Conservation (phyloP, 2,329 filamentous ascomycete species). For the Calonectria fujianensis region DNA sequence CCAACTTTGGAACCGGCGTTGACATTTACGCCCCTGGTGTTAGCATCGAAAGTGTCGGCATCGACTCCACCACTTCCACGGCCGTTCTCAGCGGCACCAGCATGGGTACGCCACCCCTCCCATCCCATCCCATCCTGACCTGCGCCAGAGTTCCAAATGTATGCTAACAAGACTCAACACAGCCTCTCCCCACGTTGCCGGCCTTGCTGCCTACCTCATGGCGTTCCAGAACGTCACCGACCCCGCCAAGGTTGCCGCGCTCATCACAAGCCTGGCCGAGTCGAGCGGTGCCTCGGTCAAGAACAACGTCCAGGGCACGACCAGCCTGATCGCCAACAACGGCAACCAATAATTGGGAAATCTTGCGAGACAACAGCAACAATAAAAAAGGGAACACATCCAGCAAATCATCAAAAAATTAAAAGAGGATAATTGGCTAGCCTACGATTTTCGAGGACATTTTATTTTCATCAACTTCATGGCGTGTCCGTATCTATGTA, state of each 20-base stretch:
- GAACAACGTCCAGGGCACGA: constrained; percentile 67
- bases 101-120: constrained; percentile 66
- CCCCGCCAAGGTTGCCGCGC: constrained; percentile 60
- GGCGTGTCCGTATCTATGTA: constrained; percentile 48
- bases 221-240: constrained; percentile 69
- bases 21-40: constrained; percentile 76
- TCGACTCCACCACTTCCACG: constrained; percentile 67
- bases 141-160: neutral
- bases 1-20: constrained; percentile 74
- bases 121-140: neutral
- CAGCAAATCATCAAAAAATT: constrained; percentile 1
- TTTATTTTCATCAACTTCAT: constrained; percentile 43
- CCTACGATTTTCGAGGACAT: constrained; percentile 45
- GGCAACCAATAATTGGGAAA: constrained; percentile 60
- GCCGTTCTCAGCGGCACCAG: constrained; percentile 72
- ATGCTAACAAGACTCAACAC: constrained; percentile 41
- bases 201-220: constrained; percentile 81
- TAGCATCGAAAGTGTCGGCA: constrained; percentile 71
- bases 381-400: neutral
- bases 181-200: constrained; percentile 80
- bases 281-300: constrained; percentile 66
- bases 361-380: constrained; percentile 23
- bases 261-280: constrained; percentile 74
- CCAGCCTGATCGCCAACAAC: constrained; percentile 75
- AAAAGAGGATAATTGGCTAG: constrained; percentile 42